phyloP scores from a whole-genome alignment of 352 stramenopile genomes.

The Pythium rhizo-oryzae region DNA sequence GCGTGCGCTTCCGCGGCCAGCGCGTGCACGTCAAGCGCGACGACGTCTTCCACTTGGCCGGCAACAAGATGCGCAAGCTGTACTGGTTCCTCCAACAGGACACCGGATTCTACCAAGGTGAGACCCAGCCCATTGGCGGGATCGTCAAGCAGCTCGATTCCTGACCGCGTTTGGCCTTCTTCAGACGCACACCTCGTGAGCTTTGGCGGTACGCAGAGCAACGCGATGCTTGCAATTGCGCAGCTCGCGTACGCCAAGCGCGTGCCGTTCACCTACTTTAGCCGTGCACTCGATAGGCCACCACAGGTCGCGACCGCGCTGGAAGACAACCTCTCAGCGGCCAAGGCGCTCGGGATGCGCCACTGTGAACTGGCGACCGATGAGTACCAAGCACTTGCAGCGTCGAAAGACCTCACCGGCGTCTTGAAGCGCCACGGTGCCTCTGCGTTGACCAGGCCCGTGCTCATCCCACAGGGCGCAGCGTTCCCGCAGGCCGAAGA shows the following conservation, averaged over 20 bases:
- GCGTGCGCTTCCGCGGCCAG: constrained; percentile 65
- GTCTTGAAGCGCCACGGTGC: neutral
- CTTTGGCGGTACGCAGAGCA: constrained; percentile 82
- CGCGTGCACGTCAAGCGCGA: constrained; percentile 86
- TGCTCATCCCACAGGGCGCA: constrained; percentile 74
- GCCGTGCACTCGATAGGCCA: constrained; percentile 37
- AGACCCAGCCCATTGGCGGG: neutral
- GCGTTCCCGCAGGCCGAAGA: constrained; percentile 63
- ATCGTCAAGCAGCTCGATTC: too few relatives aligned
- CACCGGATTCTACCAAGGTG: constrained; percentile 57
- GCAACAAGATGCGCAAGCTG: constrained; percentile 91
- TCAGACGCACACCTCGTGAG: constrained; percentile 63
- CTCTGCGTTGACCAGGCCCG: neutral
- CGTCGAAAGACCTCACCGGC: constrained; percentile 36
- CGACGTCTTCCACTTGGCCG: constrained; percentile 77
- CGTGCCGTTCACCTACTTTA: constrained; percentile 89
- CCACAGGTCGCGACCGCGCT: neutral
- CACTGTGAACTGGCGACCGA: constrained; percentile 52
- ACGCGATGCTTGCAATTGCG: constrained; percentile 85
- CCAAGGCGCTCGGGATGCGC: constrained; percentile 61
- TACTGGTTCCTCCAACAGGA: constrained; percentile 76
- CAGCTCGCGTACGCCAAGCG: constrained; percentile 72
- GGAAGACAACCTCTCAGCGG: constrained; percentile 49
- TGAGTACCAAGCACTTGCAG: constrained; percentile 49
- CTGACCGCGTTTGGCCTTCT: neutral